Evolutionary conservation across 2,329 filamentous ascomycete genomes (phyloP).

Genomic region (Elsinoe fawcettii): DNA sequence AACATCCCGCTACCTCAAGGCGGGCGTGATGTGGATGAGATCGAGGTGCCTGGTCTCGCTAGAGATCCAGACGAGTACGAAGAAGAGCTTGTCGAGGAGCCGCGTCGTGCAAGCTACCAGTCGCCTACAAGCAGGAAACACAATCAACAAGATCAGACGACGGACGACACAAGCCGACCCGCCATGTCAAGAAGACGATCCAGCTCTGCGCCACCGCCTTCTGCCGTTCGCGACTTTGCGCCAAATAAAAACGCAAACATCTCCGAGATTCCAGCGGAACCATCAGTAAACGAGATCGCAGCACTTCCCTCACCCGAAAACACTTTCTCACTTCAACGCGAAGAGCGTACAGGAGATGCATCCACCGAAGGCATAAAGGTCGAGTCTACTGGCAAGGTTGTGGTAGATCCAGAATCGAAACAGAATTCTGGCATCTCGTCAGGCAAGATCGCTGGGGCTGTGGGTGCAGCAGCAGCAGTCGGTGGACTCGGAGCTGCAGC

Average conservation of each 20-base stretch:
- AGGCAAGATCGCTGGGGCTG: background rate
- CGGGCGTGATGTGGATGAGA: constrained; percentile 66
- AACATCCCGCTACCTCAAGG: constrained; percentile 61
- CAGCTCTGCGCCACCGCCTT: constrained; percentile 1
- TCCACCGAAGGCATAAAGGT: background rate
- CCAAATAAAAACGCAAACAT: constrained; percentile 4
- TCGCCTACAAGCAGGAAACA: background rate
- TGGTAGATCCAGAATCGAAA: background rate
- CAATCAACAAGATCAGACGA: background rate
- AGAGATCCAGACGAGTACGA: constrained; percentile 55
- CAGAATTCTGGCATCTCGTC: background rate
- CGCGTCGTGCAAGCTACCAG: background rate
- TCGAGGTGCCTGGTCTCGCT: constrained; percentile 66
- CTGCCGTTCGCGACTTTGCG: constrained; percentile 2
- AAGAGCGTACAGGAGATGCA: background rate
- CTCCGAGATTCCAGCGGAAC: background rate
- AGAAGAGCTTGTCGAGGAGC: constrained; percentile 10
- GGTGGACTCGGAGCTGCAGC: background rate
- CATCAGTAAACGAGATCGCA: background rate
- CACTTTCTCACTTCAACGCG: background rate
- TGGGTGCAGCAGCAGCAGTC: constrained; percentile 1
- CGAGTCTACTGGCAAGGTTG: constrained; percentile 3
- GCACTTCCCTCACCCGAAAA: background rate
- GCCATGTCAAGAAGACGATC: constrained; percentile 3
- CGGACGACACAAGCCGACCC: background rate